Evolutionary conservation across 257 asterid genomes (phyloP).

Genomic region (Nicotiana otophora): DNA sequence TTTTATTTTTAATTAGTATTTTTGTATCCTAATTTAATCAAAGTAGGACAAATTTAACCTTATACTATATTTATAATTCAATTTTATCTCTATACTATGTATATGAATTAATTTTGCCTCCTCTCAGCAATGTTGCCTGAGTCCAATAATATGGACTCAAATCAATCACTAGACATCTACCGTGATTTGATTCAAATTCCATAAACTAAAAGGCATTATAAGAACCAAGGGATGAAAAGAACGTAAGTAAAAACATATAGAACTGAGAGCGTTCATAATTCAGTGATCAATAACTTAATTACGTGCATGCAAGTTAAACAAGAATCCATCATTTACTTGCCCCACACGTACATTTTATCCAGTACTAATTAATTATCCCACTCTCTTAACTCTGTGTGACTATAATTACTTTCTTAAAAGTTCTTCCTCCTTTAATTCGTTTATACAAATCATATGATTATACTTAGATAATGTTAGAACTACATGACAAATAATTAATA

Average conservation of each 20-base stretch:
- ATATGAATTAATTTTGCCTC: too few species aligned
- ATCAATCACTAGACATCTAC: not conserved
- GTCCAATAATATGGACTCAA: not conserved
- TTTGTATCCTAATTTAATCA: too few species aligned
- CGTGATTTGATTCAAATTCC: not conserved
- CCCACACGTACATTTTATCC: not conserved
- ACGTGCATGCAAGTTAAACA: not conserved
- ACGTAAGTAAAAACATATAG: not conserved
- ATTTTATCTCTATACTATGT: too few species aligned
- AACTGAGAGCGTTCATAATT: not conserved
- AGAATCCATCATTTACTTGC: not conserved
- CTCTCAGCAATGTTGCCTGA: not conserved
- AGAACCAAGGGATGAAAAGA: not conserved
- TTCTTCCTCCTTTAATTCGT: not conserved
- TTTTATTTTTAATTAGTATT: too few species aligned
- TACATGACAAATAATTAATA: not conserved
- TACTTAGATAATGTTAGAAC: not conserved
- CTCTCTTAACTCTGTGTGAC: not conserved
- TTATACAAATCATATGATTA: not conserved
- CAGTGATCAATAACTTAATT: not conserved
- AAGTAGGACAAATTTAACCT: too few species aligned
- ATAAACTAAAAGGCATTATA: not conserved
- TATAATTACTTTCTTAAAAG: not conserved
- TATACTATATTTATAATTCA: too few species aligned
- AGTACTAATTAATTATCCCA: not conserved